phyloP scores from a whole-genome alignment of 23 red algal species.

The Gracilariopsis chorda region DNA sequence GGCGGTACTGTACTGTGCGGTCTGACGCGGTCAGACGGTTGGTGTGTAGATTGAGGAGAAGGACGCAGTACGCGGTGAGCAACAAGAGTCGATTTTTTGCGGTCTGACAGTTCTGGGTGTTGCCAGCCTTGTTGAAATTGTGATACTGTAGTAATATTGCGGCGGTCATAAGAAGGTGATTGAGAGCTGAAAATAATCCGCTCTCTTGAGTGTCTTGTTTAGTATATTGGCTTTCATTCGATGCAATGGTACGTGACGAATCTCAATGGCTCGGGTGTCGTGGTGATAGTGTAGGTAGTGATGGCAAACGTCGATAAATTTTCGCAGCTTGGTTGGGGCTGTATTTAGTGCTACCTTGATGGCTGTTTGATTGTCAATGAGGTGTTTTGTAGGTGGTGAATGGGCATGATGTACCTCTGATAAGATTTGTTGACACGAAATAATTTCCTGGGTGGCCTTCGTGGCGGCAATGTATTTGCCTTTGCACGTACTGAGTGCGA shows the following conservation, averaged over 20 bases:
- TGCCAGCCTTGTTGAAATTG: no score
- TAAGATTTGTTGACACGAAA: not conserved
- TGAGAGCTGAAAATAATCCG: no score
- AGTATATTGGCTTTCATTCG: not conserved
- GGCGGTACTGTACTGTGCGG: no score
- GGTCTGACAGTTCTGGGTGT: no score
- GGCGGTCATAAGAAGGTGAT: no score
- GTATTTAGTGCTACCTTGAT: not conserved
- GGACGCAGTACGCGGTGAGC: no score
- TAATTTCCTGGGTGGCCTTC: not conserved
- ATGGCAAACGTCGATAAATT: not conserved
- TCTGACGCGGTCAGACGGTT: no score
- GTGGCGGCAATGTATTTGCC: constrained; percentile 24
- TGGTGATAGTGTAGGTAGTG: not conserved
- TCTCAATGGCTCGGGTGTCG: not conserved
- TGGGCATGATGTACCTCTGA: not conserved
- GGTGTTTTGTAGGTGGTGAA: not conserved
- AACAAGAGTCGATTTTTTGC: no score
- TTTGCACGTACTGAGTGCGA: constrained; percentile 46
- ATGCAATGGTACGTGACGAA: not conserved
- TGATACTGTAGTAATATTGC: no score
- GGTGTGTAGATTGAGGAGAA: no score
- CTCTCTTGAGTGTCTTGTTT: not conserved
- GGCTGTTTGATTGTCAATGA: not conserved
- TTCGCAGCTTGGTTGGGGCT: not conserved